Evolutionary conservation across 2,329 filamentous ascomycete species (phyloP).

Genomic region (Leptoxyphium fumago): DNA sequence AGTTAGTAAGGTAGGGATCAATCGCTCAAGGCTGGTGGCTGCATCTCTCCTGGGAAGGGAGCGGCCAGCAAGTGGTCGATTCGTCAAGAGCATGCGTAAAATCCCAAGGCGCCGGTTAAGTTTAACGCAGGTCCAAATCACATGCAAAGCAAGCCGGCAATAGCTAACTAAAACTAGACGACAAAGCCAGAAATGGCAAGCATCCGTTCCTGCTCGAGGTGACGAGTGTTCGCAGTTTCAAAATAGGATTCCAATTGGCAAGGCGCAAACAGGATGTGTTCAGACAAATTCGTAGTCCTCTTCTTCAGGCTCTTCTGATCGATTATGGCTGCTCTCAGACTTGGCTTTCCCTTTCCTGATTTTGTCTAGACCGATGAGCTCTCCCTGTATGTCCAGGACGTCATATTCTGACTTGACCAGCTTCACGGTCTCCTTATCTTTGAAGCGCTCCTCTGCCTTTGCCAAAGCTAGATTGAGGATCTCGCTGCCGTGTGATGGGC

Average conservation of each 20-base stretch:
- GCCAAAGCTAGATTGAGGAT: constrained; percentile 42
- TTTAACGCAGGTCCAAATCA: no score
- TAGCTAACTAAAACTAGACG: no score
- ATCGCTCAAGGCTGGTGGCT: no score
- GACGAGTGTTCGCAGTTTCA: no score
- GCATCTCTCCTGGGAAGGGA: no score
- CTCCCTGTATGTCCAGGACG: constrained; percentile 28
- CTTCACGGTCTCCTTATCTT: constrained; percentile 46
- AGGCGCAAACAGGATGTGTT: constrained; percentile 2
- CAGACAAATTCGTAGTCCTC: constrained; percentile 24
- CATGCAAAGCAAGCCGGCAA: no score
- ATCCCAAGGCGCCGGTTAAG: no score
- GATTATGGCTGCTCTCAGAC: constrained; percentile 17
- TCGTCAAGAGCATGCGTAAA: no score
- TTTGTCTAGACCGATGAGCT: constrained; percentile 14
- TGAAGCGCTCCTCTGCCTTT: constrained; percentile 44
- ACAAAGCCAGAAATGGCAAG: no score
- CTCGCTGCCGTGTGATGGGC: constrained; percentile 39
- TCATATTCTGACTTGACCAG: constrained; percentile 47
- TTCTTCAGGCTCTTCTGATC: constrained; percentile 9
- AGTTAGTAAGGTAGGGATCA: no score
- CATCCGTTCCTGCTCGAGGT: no score
- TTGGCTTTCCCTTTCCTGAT: constrained; percentile 22
- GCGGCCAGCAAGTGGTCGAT: no score
- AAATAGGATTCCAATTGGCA: constrained; percentile 13